Evolutionary conservation across 805 yeast genomes (phyloP), one percentile per base, ranked within the genome.

Genomic region (Starmerella ratchasimensis): DNA sequence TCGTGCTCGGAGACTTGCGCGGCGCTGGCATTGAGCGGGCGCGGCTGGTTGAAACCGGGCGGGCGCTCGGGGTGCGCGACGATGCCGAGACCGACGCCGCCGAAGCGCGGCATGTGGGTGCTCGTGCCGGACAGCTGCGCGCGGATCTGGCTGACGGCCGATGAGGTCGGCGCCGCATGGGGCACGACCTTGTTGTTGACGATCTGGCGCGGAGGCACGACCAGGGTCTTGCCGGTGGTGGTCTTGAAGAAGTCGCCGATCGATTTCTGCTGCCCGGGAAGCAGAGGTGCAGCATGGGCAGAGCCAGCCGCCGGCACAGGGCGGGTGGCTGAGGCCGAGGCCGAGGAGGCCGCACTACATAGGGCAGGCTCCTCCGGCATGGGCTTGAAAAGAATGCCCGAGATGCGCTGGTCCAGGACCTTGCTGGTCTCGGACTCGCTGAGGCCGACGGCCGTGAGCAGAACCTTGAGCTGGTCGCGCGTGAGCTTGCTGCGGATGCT

Each of bases 401-500:
- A 19, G 17, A 42, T 37, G 11, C 23, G 27, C 27, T 23, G 28
- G 8, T 32, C 35, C 8, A 32, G 21, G 13, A 32, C 28, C 9
- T 10, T n/a, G 13, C 14, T 15, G 4, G 28, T 18, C 23, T 46
- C 40, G 7, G 23, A 30, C 6, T 45, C 43, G n/a, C 20, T 15
- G 4, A 42, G 14, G 2, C 35, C 39, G 2, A 39, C 24, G 2
- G 49, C 43, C 2, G 24, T 20, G 26, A 83, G 54, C 25, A 86
- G 69, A 34, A 74, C 76, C 17, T 65, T 60, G 4, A 79, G 62
- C 52, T 84, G 94, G 30, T 71, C 71, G 20, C 68, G 74, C 1
- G 75, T 67, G 31, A 88, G 61, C 52, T 74, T 80, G 52, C 76
- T 83, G 42, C 77, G 77, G 53, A 67, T 76, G 45, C 67, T 72